A percentile compares a stretch with the other conserved stretches of the same genome.
Conservation (phyloP, 2,329 filamentous ascomycete species). For the Diaporthe sp. region DNA sequence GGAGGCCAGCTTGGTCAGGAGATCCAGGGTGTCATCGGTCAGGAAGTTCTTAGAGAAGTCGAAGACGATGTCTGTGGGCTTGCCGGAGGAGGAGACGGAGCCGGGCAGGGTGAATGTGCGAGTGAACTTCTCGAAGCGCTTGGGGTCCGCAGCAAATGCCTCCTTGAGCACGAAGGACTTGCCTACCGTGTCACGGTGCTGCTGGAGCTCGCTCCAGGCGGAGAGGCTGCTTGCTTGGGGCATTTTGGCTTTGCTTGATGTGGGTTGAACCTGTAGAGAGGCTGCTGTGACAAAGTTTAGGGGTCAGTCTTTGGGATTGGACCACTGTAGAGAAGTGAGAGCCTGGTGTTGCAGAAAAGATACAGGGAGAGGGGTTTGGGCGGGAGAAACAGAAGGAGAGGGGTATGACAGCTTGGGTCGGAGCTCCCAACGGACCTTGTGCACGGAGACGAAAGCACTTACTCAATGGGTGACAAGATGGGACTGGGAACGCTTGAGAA, state of each 20-base stretch:
- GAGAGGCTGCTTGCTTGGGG: conserved; percentile 87
- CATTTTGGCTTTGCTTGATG: conserved; percentile 61
- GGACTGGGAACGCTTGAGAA: neutral
- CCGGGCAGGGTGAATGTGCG: conserved; percentile 87
- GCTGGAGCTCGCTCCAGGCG: conserved; percentile 91
- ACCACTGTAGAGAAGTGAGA: neutral
- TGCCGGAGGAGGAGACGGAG: conserved; percentile 68
- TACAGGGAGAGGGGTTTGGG: neutral
- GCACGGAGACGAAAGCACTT: neutral
- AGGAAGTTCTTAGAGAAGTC: conserved; percentile 99
- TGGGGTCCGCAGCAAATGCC: conserved; percentile 87
- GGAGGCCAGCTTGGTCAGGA: conserved; percentile 90
- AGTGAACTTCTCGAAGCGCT: conserved; percentile 91
- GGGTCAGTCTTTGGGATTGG: neutral
- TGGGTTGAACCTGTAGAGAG: neutral
- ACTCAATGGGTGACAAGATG: neutral
- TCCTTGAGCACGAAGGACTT: conserved; percentile 94
- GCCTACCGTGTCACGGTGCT: conserved; percentile 87
- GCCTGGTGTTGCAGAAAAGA: neutral
- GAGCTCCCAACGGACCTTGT: neutral
- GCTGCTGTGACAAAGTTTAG: neutral
- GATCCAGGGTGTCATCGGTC: conserved; percentile 88
- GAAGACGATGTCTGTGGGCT: conserved; percentile 87
- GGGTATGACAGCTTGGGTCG: neutral
- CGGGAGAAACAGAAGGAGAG: neutral